Evolutionary conservation across 2,329 filamentous ascomycete genomes (phyloP), one percentile per base, ranked within the genome.

Genomic region (Fusarium nygamai): DNA sequence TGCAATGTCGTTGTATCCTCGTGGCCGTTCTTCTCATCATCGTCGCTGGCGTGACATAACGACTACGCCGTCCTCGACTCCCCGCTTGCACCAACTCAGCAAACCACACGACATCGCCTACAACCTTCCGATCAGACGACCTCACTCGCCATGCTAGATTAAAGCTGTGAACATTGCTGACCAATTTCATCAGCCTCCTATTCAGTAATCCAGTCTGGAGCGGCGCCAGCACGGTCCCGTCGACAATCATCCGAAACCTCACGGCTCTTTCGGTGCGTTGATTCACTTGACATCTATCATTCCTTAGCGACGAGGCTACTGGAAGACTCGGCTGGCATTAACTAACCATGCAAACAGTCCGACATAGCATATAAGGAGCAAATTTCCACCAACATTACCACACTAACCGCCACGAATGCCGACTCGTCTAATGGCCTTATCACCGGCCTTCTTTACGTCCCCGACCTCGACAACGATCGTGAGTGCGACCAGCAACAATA

Each of bases 401-500:
- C 94, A 1, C 86, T 98, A 20, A 93, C 93, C 7, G 90, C 88
- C 38, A 92, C 90, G 69, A 91, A 90, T 80, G 87, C 90, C 60
- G 86, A 88, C 38, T 86, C 86, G 14, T 82, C 86, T 44, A 89
- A 92, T 73, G 88, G 88, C 62, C 85, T 90, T 61, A 90, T 96
- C 41, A 89, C 90, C 73, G 96, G 96, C 70, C 88, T 98, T 22
- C 88, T 98, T 65, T 98, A 96, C 81, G 92, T 97, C 5, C 96
- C 96, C 9, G 89, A 92, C 68, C 86, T 98, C 46, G 80, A 83
- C 11, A 64, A 79, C 17, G 81, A 86, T 64, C 88, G 92, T 71
- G 83, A 86, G 1, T 98, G 95, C 84, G 86, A 87, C 79, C 85
- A 90, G 22, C 83, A 88, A 53, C 90, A 92, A 47, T 87, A 87